A percentile compares a stretch with the other conserved stretches of the same genome.
Conservation (phyloP, 306 rosid species). For the Quercus ilex region DNA sequence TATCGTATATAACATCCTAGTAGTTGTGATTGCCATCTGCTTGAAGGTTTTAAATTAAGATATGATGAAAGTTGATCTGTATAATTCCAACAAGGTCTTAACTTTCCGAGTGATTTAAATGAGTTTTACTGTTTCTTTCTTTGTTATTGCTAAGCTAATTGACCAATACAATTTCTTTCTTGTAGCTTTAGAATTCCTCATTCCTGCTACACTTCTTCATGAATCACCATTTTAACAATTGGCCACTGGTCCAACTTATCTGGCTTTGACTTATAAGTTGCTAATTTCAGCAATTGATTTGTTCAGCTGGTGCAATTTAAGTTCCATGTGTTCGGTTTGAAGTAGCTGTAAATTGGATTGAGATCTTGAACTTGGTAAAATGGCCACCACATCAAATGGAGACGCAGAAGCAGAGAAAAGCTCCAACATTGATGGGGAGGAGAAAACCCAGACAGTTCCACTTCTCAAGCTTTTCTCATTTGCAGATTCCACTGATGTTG, state of each 20-base stretch:
- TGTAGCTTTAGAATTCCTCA: neutral
- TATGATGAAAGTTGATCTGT: neutral
- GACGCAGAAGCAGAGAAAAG: conserved; percentile 7
- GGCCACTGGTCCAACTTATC: neutral
- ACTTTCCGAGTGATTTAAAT: neutral
- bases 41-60: neutral
- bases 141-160: neutral
- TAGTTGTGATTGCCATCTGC: too few species aligned
- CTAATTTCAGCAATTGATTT: neutral
- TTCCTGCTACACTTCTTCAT: neutral
- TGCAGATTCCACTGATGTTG: conserved; percentile 34
- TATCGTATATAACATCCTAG: too few species aligned
- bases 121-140: neutral
- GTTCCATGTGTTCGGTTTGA: neutral
- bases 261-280: neutral
- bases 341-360: neutral
- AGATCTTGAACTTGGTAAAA: conserved; percentile 1
- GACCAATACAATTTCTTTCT: neutral
- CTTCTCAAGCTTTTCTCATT: conserved; percentile 44
- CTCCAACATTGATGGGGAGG: neutral
- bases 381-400: conserved; percentile 16
- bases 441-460: conserved; percentile 23
- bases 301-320: conserved; percentile 3
- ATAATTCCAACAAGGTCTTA: neutral
- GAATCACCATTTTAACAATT: neutral